Percentiles rank a stretch among this genome's conserved stretches.
Conservation (phyloP, 768 basidiomycete genomes). For the Panaeolus papilionaceus region DNA sequence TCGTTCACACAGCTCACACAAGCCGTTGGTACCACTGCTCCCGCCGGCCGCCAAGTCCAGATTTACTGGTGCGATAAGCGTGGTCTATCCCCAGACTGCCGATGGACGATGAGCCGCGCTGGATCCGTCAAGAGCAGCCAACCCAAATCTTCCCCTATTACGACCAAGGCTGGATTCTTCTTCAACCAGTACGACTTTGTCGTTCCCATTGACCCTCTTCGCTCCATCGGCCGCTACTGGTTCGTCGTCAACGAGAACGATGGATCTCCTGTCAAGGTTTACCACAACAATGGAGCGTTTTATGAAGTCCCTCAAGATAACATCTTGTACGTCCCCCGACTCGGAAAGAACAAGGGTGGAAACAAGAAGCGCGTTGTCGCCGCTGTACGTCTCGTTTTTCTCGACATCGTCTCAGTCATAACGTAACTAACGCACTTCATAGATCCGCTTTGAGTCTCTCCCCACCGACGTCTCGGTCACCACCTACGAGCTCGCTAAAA, state of each 20-base stretch:
- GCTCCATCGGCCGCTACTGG: slow-evolving; percentile 34
- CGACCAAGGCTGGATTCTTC: slow-evolving; percentile 30
- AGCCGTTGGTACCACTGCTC: not conserved
- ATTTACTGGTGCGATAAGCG: slow-evolving; percentile 35
- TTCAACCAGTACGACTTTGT: slow-evolving; percentile 25
- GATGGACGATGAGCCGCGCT: slow-evolving; percentile 23
- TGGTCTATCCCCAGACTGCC: slow-evolving; percentile 30
- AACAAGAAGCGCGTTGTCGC: slow-evolving; percentile 14
- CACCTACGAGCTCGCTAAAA: slow-evolving; percentile 2
- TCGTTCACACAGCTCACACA: slow-evolving; percentile 5
- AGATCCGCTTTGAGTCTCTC: not conserved
- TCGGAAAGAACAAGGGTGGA: slow-evolving; percentile 24
- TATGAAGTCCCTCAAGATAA: slow-evolving; percentile 40
- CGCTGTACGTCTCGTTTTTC: not conserved
- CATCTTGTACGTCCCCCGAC: slow-evolving; percentile 38
- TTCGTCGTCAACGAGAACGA: slow-evolving; percentile 22
- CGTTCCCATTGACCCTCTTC: slow-evolving; percentile 33
- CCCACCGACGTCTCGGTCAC: slow-evolving; percentile 2
- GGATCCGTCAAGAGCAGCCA: slow-evolving; percentile 26
- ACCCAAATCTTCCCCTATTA: slow-evolving; percentile 34
- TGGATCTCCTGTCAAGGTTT: slow-evolving; percentile 33
- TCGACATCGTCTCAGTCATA: not conserved
- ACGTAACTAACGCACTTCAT: not conserved
- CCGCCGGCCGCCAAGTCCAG: not conserved
- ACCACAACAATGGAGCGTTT: slow-evolving; percentile 40